A percentile compares a stretch with the other conserved stretches of the same genome.
Conservation (phyloP, 768 basidiomycete species). For the Phaffia australis region DNA sequence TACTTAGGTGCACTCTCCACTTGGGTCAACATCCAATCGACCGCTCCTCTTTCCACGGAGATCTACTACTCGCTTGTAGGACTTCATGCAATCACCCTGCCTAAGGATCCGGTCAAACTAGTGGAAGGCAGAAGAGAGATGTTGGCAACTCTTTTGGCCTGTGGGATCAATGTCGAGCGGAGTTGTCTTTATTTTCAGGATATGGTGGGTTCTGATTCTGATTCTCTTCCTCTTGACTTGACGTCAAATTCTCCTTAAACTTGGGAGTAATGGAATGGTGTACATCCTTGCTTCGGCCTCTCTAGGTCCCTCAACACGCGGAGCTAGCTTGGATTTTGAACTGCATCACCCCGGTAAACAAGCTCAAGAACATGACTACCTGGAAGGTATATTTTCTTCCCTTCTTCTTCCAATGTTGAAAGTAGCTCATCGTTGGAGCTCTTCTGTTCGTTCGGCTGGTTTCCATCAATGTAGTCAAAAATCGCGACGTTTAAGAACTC, state of each 20-base stretch:
- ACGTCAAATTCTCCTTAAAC: no score
- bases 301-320: slow-evolving; percentile 66
- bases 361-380: slow-evolving; percentile 80
- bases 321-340: slow-evolving; percentile 85
- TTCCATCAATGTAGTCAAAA: slow-evolving; percentile 51
- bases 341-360: slow-evolving; percentile 72
- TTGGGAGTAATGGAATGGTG: no score
- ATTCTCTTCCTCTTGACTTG: no score
- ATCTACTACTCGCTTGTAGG: slow-evolving; percentile 76
- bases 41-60: slow-evolving; percentile 25
- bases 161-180: slow-evolving; percentile 67
- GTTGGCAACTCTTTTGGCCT: slow-evolving; percentile 70
- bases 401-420: neutral
- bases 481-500: slow-evolving; percentile 64
- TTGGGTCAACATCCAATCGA: slow-evolving; percentile 71
- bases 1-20: slow-evolving; percentile 81
- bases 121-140: slow-evolving; percentile 57
- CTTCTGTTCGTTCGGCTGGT: no score
- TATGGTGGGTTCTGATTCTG: slow-evolving; percentile 47
- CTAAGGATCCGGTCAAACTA: slow-evolving; percentile 63
- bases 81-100: slow-evolving; percentile 86
- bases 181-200: slow-evolving; percentile 79
- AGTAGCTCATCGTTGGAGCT: no score
- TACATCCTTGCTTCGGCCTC: no score
- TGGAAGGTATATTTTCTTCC: slow-evolving; percentile 61